Conservation (phyloP, 2,329 filamentous ascomycete species). For the Sporothrix mexicana region DNA sequence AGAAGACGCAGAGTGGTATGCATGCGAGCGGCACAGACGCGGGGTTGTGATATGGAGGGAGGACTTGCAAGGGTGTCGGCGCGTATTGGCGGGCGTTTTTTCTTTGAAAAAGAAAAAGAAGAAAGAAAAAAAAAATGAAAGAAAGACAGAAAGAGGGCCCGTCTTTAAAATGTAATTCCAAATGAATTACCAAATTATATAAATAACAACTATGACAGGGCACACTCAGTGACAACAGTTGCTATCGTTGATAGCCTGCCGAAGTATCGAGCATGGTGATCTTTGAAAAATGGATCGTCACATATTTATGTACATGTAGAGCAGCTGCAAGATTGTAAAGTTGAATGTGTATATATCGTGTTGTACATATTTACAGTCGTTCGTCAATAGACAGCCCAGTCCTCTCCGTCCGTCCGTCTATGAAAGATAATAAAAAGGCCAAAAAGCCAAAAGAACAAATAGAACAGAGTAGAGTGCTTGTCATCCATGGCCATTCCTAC, state of each 20-base stretch:
- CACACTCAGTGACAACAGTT: too few species aligned
- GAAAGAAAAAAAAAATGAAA: neutral
- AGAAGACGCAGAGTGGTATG: neutral
- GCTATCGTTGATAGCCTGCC: too few species aligned
- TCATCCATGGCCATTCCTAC: neutral
- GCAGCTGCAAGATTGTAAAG: neutral
- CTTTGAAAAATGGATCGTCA: too few species aligned
- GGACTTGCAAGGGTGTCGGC: neutral
- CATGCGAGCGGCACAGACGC: slow-evolving; percentile 22
- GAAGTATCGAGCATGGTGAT: too few species aligned
- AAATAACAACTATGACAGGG: too few species aligned
- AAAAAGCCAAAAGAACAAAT: neutral
- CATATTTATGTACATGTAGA: neutral
- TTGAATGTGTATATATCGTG: slow-evolving; percentile 18
- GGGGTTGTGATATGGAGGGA: neutral
- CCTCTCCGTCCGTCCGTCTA: neutral
- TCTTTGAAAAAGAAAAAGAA: neutral
- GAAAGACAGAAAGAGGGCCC: neutral
- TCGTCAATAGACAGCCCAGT: neutral
- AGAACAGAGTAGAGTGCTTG: slow-evolving; percentile 26
- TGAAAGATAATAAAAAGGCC: neutral
- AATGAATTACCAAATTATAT: too few species aligned
- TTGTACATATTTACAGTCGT: slow-evolving; percentile 30
- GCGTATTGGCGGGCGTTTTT: too few species aligned
- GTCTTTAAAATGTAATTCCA: too few species aligned